Base-by-base conservation (phyloP, 805 yeast genomes). In the Cyberlindnera xylosilytica region DNA sequence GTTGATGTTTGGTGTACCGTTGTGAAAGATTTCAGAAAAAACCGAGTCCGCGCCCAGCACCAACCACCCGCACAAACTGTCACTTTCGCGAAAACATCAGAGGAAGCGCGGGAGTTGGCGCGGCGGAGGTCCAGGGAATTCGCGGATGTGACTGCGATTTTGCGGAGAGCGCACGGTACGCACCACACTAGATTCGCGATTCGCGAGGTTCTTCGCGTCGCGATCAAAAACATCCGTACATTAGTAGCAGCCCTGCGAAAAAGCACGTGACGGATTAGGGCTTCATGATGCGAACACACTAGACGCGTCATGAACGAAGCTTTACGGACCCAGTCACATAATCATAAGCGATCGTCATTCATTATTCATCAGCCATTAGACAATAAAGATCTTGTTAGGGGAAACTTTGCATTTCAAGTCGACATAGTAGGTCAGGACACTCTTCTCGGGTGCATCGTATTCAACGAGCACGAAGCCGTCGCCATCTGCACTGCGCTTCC, bases 21-120 rank as follows among this genome's bases (percentile, higher is more conserved):
- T 35, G 38, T 41, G 49, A 45, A 49, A 49, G 49, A 45, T 49
- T 49, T 48, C 51, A 41, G 42, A 40, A 44, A 37, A 44, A 36
- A 34, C 37, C 17, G 45, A 23, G 42, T 37, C 38, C 29, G 29
- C 29, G 29, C 29, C 29, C 29, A 26, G n/a, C 12, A n/a, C 29
- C 29, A 26, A 26, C 29, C 29, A 6, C 29, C 29, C 29, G 29
- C 29, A 8, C 10, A 12, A 26, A 8, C n/a, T 8, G 10, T 12
- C 29, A 12, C n/a, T 26, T 26, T 26, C 29, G 29, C 29, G 29
- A 26, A 26, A 22, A 22, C 24, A 8, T 22, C 10, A 22, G 24
- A 8, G 24, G n/a, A n/a, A 26, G 29, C 29, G 29, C 29, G 24
- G 24, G 10, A 10, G 10, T 22, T 22, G 15, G 16, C 16, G 30